These are phyloP conservation scores for Jaminaea rosea DNA, from an alignment of 1,284 basidiomycete species.

Conservation along the genomic window DNA sequence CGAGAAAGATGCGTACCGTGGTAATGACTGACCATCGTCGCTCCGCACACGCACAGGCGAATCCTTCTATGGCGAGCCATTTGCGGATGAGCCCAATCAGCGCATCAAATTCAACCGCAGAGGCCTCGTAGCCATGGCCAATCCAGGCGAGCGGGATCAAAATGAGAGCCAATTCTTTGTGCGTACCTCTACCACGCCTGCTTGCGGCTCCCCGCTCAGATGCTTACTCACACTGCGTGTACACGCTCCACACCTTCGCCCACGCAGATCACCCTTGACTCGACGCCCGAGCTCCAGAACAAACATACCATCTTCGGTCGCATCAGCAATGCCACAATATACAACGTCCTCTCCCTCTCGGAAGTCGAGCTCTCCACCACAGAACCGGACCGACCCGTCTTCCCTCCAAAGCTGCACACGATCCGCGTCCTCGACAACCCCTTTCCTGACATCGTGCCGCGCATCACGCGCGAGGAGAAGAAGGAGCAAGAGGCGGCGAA, in stretches of 20 bases:
- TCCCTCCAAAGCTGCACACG: conserved; percentile 78
- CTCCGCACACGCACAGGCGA: conserved; percentile 12
- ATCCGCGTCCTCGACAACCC: conserved; percentile 82
- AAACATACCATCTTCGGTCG: conserved; percentile 43
- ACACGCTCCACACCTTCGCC: conserved; percentile 53
- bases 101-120: conserved; percentile 70
- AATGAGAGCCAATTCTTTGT: conserved; percentile 49
- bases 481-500: conserved; percentile 67
- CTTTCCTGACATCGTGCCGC: conserved; percentile 84
- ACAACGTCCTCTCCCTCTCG: conserved; percentile 56
- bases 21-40: neutral
- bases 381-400: conserved; percentile 69
- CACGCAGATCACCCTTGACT: conserved; percentile 27
- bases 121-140: conserved; percentile 88
- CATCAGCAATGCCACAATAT: conserved; percentile 41
- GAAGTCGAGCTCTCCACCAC: conserved; percentile 62
- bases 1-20: neutral
- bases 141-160: conserved; percentile 57
- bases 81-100: conserved; percentile 87
- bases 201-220: neutral
- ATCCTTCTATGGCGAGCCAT: conserved; percentile 58
- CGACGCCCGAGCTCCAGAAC: conserved; percentile 40
- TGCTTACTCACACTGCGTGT: neutral
- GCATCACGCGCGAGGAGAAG: conserved; percentile 88
- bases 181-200: neutral